These are phyloP conservation scores for Exidia glandulosa DNA, from an alignment of 768 basidiomycete genomes.

Conservation along the genomic window DNA sequence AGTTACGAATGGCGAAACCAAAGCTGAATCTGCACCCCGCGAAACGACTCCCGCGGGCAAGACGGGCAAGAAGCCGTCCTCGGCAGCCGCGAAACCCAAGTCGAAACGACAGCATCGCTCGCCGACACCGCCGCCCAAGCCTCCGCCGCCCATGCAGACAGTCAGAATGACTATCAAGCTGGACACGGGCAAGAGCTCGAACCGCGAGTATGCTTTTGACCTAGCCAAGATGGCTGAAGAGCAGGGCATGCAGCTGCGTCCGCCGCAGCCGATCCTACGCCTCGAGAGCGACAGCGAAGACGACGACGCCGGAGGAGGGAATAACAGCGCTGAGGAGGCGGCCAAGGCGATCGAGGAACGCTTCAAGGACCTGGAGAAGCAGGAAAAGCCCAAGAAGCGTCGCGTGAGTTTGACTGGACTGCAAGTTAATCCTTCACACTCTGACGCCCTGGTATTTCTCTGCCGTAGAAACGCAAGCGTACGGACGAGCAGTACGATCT, in stretches of 20 bases:
- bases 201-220: slow-evolving; percentile 45
- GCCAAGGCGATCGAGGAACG: background rate
- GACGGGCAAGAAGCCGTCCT: slow-evolving; percentile 27
- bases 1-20: background rate
- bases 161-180: slow-evolving; percentile 58
- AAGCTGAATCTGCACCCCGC: slow-evolving; percentile 12
- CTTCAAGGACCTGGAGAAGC: slow-evolving; percentile 2
- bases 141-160: slow-evolving; percentile 44
- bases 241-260: slow-evolving; percentile 41
- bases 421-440: slow-evolving; percentile 4
- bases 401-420: slow-evolving; percentile 3
- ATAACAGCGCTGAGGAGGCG: slow-evolving; percentile 1
- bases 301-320: slow-evolving; percentile 16
- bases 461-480: slow-evolving; percentile 11
- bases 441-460: slow-evolving; percentile 20
- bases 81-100: slow-evolving; percentile 28
- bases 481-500: slow-evolving; percentile 80
- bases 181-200: slow-evolving; percentile 65
- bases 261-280: slow-evolving; percentile 33
- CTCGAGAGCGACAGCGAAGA: slow-evolving; percentile 17
- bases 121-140: slow-evolving; percentile 42
- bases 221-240: slow-evolving; percentile 57
- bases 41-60: slow-evolving; percentile 18
- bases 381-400: slow-evolving; percentile 10
- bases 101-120: slow-evolving; percentile 17